phyloP scores from a whole-genome alignment of 1,139 yeast species.

The Pneumocystis canis region DNA sequence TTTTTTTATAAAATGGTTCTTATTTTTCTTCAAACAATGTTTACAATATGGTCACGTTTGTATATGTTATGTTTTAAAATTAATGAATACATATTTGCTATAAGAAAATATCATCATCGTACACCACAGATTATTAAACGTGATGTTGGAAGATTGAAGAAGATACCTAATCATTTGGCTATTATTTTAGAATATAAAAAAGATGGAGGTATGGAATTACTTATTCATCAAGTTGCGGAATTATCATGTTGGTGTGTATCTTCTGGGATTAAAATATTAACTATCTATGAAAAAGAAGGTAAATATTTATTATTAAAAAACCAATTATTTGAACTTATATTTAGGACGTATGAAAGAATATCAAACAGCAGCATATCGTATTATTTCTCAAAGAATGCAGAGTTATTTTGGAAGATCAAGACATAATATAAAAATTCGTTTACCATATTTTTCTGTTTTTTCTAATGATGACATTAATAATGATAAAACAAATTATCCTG shows the following conservation, averaged over 20 bases:
- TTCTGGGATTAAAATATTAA: constrained; percentile 58
- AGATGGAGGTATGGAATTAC: constrained; percentile 74
- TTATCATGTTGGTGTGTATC: constrained; percentile 76
- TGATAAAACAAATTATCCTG: neutral
- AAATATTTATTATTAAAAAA: constrained; percentile 10
- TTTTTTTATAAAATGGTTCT: neutral
- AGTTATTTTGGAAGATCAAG: constrained; percentile 57
- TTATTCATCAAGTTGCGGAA: constrained; percentile 63
- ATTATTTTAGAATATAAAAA: constrained; percentile 56
- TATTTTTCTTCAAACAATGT: neutral
- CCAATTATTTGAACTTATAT: neutral
- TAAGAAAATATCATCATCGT: neutral
- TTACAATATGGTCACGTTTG: neutral
- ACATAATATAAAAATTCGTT: neutral
- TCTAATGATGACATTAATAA: neutral
- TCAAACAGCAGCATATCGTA: constrained; percentile 43
- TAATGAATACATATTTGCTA: neutral
- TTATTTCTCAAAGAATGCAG: constrained; percentile 45
- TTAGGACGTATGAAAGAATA: constrained; percentile 17
- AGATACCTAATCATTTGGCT: constrained; percentile 65
- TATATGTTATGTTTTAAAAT: neutral
- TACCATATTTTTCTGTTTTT: neutral
- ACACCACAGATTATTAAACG: constrained; percentile 47
- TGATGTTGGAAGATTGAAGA: constrained; percentile 56
- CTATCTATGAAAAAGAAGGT: constrained; percentile 73